A percentile compares a stretch with the other conserved stretches of the same genome.
These are phyloP conservation scores for Neonectria ditissima DNA, from an alignment of 2,329 filamentous ascomycete species.

Conservation along the genomic window DNA sequence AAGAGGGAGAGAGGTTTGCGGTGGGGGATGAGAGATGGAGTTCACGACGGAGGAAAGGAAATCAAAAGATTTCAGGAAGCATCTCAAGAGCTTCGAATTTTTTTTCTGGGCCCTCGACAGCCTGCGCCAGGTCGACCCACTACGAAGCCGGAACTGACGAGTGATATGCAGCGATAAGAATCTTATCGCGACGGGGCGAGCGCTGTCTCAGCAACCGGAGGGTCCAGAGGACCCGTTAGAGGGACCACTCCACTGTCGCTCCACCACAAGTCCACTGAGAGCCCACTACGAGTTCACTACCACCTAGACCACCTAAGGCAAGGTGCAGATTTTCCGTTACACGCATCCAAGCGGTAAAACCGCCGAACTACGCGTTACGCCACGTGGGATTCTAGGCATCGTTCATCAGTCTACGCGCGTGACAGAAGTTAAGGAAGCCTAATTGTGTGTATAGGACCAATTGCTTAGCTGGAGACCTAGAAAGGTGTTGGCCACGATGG, in stretches of 20 bases:
- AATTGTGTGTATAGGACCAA: not conserved
- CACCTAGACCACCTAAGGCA: not conserved
- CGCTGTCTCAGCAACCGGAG: conserved; percentile 51
- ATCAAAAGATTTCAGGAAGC: conserved; percentile 37
- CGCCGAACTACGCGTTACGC: not conserved
- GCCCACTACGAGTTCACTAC: not conserved
- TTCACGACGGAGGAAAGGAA: conserved; percentile 38
- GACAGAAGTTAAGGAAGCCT: not conserved
- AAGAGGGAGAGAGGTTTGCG: conserved; percentile 20
- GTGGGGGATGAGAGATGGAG: conserved; percentile 30
- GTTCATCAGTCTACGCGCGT: not conserved
- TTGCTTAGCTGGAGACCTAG: not conserved
- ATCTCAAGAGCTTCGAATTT: conserved; percentile 49
- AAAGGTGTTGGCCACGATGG: not conserved
- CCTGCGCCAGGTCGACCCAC: conserved; percentile 31
- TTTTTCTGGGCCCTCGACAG: conserved; percentile 45
- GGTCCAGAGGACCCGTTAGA: not conserved
- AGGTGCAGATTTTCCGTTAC: not conserved
- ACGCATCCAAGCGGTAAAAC: not conserved
- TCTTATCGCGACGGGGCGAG: conserved; percentile 43
- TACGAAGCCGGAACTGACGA: conserved; percentile 36
- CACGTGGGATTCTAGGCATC: not conserved
- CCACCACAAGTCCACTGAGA: not conserved
- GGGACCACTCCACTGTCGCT: not conserved
- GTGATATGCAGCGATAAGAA: conserved; percentile 47